phyloP scores from a whole-genome alignment of 768 basidiomycete genomes.

The Leccinum subgranulosum region DNA sequence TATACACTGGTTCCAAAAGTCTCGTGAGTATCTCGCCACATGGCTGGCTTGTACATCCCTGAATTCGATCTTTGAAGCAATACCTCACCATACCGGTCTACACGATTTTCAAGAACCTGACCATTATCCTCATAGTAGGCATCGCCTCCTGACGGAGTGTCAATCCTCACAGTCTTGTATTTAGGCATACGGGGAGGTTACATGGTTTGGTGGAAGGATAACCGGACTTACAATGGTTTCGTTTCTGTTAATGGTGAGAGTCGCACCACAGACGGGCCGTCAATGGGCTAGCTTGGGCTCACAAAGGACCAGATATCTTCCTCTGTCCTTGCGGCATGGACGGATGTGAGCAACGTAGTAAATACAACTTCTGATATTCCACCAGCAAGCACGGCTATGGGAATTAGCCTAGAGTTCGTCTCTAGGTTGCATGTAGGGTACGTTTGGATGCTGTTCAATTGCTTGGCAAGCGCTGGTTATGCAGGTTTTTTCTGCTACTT shows the following conservation, averaged over 20 bases:
- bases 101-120: conserved; percentile 99
- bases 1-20: conserved; percentile 97
- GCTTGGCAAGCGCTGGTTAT: conserved; percentile 85
- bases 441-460: conserved; percentile 96
- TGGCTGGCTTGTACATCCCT: neutral
- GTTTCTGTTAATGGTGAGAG: conserved; percentile 84
- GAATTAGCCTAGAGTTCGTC: conserved; percentile 34
- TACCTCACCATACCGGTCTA: conserved; percentile 95
- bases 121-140: conserved; percentile 96
- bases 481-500: conserved; percentile 43
- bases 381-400: conserved; percentile 26
- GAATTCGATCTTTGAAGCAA: conserved; percentile 57
- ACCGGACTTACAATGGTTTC: conserved; percentile 85
- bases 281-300: neutral
- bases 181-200: conserved; percentile 94
- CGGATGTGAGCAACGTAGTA: conserved; percentile 57
- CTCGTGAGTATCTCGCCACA: conserved; percentile 57
- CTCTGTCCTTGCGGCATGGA: conserved; percentile 95
- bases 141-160: neutral
- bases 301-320: conserved; percentile 67
- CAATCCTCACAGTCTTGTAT: neutral
- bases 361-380: conserved; percentile 27
- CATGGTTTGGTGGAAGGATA: conserved; percentile 93
- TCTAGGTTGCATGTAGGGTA: conserved; percentile 75
- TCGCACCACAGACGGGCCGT: neutral